Evolutionary conservation across 306 rosid species (phyloP), one percentile per base, ranked within the genome.

Genomic region (Acacia acuminata): DNA sequence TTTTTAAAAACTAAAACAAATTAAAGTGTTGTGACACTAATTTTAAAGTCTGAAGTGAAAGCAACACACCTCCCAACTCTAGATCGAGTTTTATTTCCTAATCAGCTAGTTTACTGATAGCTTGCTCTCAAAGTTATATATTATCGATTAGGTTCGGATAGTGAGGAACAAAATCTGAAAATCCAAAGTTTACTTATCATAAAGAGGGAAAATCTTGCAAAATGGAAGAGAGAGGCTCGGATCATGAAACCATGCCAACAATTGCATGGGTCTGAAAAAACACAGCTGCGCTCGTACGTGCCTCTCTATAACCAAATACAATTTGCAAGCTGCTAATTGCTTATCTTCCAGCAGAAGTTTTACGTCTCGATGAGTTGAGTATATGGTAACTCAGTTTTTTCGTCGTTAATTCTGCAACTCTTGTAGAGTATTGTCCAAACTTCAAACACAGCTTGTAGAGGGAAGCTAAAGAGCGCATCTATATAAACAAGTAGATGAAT

Each of bases 261-360:
- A 38, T 38, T 38, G 5, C 42, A 38, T 38, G 42, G 42, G 8
- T 6, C 42, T 38, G 36, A 38, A 38, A 38, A 38, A 38, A 38
- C 42, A 6, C 8, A 38, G 42, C 42, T 38, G 30, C 30, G 30
- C 30, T 27, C n/a, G n/a, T n/a, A 27, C 47, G 47, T 44, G 13
- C 51, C 51, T 3, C 51, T 47, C 51, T 47, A 55, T 19, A 20
- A 55, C 25, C 25, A 55, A 20, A 0, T 8, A 19, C 2, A 53
- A 19, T 10, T 56, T 34, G 58, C 82, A 80, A 82, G 71, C 86
- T 83, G 73, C 44, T 20, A 65, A 55, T 34, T 74, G 68, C 65
- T 24, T 76, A 7, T 17, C 58, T 53, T 66, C 24, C 27, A 38
- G 58, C 27, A 45, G 51, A 71, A 3, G 14, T 45, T 86, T 8